Evolutionary conservation across 257 asterid species (phyloP), one percentile per base, ranked within the genome.

Genomic region (Rhazya stricta): DNA sequence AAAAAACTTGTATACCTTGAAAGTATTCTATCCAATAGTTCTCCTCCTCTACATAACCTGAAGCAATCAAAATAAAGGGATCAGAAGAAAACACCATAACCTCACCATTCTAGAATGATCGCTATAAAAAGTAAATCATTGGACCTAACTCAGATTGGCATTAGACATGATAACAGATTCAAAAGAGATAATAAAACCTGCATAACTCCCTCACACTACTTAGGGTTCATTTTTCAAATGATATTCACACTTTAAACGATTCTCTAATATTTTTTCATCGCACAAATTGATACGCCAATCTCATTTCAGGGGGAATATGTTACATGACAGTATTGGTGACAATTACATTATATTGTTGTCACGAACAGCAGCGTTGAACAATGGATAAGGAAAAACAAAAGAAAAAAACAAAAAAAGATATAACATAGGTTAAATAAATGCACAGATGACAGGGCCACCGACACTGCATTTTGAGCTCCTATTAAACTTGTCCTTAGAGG

Each of bases 21-120:
- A 79, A 93, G 96, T 75, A 93, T 89, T 57, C 90, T 81, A 77
- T 93, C 96, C 73, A 91, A 77, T 74, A 93, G 76, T 74, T 93
- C 98, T 74, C 98, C 98, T 57, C 97, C 98, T 82, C 80, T 81
- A 82, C 98, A 93, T 81, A 93, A 84, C 85, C 97, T 93, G 91
- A 43, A 61, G 62, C 65, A 73, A 32, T 58, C 19, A 67, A 71
- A 76, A 9, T 12, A 71, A 25, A 75, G 7, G 29, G 71, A 48
- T 77, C 53, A 68, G 69, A 74, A 16, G 21, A 56, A 66, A 37
- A 12, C 48, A 36, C 25, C 46, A 36, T 34, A 11, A 37, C 69
- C 18, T 45, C 7, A 29, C 18, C 34, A 36, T 63, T 65, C 69
- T 65, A 1, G 8, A 65, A 36, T 36, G 46, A 36, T 36, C 9